These are phyloP conservation scores for Yarrowia sp. DNA, from an alignment of 805 yeast genomes.

Conservation along the genomic window DNA sequence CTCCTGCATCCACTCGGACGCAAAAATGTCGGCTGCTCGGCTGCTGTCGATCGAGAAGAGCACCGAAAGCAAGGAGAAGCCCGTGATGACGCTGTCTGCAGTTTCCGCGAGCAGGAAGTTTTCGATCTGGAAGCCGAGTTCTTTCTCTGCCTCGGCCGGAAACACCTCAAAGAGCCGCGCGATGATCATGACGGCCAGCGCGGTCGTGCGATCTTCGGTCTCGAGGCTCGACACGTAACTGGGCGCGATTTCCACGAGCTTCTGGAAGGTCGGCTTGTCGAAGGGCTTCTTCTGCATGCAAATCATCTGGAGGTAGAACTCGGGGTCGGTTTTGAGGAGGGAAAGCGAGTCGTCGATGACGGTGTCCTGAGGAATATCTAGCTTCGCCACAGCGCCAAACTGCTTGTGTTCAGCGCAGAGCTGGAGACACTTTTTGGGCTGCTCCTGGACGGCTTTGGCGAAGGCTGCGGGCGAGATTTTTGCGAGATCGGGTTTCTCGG, in stretches of 20 bases:
- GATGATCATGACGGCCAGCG: slow-evolving; percentile 14
- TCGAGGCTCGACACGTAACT: slow-evolving; percentile 13
- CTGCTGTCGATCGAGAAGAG: slow-evolving; percentile 36
- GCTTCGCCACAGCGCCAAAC: neutral
- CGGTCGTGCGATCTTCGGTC: neutral
- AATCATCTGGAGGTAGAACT: slow-evolving; percentile 24
- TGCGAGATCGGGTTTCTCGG: slow-evolving; percentile 3
- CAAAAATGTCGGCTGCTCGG: slow-evolving; percentile 34
- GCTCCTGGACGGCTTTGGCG: neutral
- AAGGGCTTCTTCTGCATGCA: slow-evolving; percentile 17
- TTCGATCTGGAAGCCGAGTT: slow-evolving; percentile 14
- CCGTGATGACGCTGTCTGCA: slow-evolving; percentile 24
- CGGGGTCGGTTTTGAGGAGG: slow-evolving; percentile 7
- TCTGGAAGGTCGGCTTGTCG: slow-evolving; percentile 4
- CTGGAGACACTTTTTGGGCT: slow-evolving; percentile 5
- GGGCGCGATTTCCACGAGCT: slow-evolving; percentile 11
- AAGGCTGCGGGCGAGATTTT: neutral
- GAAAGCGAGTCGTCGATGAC: neutral
- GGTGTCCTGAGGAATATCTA: neutral
- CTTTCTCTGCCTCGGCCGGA: slow-evolving; percentile 16
- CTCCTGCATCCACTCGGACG: slow-evolving; percentile 29
- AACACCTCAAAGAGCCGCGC: slow-evolving; percentile 5
- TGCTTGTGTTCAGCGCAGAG: neutral
- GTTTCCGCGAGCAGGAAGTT: slow-evolving; percentile 18
- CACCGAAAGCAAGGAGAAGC: slow-evolving; percentile 35